A percentile compares a stretch with the other conserved stretches of the same genome.
These are phyloP conservation scores for Vaccinium macrocarpon DNA, from an alignment of 148 eudicot species.

Conservation along the genomic window DNA sequence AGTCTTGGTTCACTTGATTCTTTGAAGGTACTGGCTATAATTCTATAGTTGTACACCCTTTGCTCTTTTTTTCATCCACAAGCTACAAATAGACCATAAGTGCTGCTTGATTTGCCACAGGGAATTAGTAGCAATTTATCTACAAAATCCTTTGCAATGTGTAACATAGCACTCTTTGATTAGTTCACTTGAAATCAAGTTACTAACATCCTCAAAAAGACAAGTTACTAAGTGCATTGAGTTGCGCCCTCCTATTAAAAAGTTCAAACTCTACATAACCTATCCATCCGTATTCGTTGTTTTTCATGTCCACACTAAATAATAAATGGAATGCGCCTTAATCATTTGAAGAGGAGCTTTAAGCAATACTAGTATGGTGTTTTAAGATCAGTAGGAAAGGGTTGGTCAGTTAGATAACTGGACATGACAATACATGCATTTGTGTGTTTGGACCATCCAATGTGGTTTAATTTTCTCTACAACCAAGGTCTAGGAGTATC, in stretches of 20 bases:
- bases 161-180: not conserved
- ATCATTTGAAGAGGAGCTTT: not conserved
- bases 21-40: conserved; percentile 40
- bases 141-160: not conserved
- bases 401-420: not conserved
- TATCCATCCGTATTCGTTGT: not conserved
- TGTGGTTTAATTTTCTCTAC: not conserved
- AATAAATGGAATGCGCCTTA: not conserved
- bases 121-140: not conserved
- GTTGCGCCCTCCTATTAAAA: not conserved
- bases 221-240: not conserved
- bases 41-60: conserved; percentile 1
- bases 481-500: not conserved
- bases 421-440: not conserved
- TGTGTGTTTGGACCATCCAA: not conserved
- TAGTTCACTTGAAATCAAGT: conserved; percentile 6
- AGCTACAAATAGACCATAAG: not conserved
- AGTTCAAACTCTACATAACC: not conserved
- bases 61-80: not conserved
- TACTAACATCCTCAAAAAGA: not conserved
- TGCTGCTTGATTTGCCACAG: not conserved
- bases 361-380: not conserved
- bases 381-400: not conserved
- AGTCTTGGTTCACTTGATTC: conserved; percentile 42
- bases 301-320: not conserved